Percentiles rank a stretch among this genome's conserved stretches.
Evolutionary conservation across 179 eudicot species (phyloP).

Genomic region (Patellifolia procumbens): DNA sequence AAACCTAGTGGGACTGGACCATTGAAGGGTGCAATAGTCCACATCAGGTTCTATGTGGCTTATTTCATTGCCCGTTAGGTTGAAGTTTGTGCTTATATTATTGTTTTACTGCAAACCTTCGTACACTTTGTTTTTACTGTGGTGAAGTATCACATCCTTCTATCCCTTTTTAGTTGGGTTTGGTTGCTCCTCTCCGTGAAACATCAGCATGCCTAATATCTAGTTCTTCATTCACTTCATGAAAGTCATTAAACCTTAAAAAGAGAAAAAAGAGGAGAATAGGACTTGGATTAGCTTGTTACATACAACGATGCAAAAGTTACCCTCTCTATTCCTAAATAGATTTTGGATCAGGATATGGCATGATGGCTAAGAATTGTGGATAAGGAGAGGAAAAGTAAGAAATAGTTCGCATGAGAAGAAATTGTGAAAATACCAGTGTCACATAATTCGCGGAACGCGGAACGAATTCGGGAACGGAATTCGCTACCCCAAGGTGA

Average conservation of each 20-base stretch:
- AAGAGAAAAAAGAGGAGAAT: background rate
- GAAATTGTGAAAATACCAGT: too few species aligned
- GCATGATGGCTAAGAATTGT: background rate
- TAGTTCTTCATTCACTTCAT: background rate
- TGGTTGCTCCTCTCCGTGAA: background rate
- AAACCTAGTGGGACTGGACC: constrained; percentile 2
- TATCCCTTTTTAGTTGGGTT: background rate
- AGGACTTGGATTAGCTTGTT: constrained; percentile 5
- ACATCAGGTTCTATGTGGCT: background rate
- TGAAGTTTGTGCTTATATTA: background rate
- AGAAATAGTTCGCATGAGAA: background rate
- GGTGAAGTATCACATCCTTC: background rate
- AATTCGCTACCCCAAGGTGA: too few species aligned
- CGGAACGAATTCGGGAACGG: too few species aligned
- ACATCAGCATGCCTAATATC: background rate
- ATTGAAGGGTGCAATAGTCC: background rate
- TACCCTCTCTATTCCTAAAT: background rate
- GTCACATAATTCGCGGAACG: too few species aligned
- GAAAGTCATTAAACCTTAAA: background rate
- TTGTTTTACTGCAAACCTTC: background rate
- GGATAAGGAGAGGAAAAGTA: background rate
- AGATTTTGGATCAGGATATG: background rate
- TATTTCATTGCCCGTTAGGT: background rate
- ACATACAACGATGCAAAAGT: too few species aligned
- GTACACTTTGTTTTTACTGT: background rate